phyloP scores from a whole-genome alignment of 1,284 basidiomycete genomes.

The Ustilago esculenta region DNA sequence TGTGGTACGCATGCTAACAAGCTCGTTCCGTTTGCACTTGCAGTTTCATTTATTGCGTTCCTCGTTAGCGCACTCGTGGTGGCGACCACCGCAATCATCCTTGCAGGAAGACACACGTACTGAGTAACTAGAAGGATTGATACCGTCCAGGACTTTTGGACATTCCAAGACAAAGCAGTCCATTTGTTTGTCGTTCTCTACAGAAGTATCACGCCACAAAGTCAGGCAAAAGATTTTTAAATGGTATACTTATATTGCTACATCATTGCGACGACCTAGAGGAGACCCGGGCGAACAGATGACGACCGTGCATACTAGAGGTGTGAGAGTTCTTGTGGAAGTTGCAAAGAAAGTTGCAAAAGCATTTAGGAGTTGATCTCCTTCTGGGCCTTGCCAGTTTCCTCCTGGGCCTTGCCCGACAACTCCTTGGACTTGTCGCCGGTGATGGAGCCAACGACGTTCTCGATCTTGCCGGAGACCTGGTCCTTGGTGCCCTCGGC shows the following conservation, averaged over 20 bases:
- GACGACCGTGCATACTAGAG: not conserved
- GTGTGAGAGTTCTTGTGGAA: conserved; percentile 1
- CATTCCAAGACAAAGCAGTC: no score
- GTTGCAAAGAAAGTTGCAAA: not conserved
- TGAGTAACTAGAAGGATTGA: conserved; percentile 1
- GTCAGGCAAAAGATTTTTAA: no score
- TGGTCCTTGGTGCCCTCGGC: conserved; percentile 59
- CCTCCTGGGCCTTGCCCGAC: conserved; percentile 51
- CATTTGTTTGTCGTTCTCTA: no score
- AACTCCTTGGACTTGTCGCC: conserved; percentile 57
- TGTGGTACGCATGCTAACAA: not conserved
- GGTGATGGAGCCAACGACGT: conserved; percentile 54
- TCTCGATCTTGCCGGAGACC: conserved; percentile 59
- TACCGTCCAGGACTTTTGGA: no score
- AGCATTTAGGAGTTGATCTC: conserved; percentile 45
- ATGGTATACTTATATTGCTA: conserved; percentile 24
- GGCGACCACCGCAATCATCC: conserved; percentile 42
- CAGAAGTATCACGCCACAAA: no score
- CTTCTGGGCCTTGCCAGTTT: conserved; percentile 55
- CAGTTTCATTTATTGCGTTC: conserved; percentile 37
- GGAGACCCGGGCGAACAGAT: not conserved
- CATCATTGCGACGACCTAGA: conserved; percentile 10
- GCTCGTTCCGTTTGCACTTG: not conserved
- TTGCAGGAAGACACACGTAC: conserved; percentile 19
- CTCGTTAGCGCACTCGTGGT: conserved; percentile 45